Conservation (phyloP, 1,139 yeast species). For the Hansenula sp. region DNA sequence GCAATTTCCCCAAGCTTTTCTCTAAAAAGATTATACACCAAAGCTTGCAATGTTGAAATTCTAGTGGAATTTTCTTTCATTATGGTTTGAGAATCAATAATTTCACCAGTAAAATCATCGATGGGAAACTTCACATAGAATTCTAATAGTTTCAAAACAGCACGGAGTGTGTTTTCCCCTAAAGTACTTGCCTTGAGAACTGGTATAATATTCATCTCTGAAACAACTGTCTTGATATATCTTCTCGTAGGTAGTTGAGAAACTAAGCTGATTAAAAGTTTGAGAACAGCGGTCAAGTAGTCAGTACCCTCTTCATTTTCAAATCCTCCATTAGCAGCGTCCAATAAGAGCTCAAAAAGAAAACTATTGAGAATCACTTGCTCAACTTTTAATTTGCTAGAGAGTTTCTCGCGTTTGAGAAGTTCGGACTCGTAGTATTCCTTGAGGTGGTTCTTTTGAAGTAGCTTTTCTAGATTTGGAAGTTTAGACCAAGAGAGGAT, state of each 20-base stretch:
- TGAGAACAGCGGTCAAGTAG: background rate
- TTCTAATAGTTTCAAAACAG: slow-evolving; percentile 18
- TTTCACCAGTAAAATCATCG: slow-evolving; percentile 36
- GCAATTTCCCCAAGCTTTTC: slow-evolving; percentile 2
- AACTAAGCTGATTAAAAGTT: background rate
- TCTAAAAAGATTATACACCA: slow-evolving; percentile 2
- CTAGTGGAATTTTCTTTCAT: slow-evolving; percentile 11
- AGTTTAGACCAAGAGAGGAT: slow-evolving; percentile 33
- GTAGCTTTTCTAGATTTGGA: slow-evolving; percentile 18
- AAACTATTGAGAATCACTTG: slow-evolving; percentile 22
- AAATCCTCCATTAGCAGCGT: background rate
- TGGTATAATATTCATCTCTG: background rate
- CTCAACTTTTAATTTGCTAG: slow-evolving; percentile 15
- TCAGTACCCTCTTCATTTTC: background rate
- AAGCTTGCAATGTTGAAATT: slow-evolving; percentile 18
- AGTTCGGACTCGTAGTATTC: slow-evolving; percentile 3
- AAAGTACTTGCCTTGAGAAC: background rate
- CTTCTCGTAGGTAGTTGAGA: background rate
- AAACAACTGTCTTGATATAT: background rate
- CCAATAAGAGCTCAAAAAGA: slow-evolving; percentile 8
- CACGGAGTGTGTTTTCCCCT: background rate
- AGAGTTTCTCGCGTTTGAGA: slow-evolving; percentile 17
- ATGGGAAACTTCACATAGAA: slow-evolving; percentile 35
- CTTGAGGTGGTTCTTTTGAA: slow-evolving; percentile 1
- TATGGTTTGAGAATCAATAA: slow-evolving; percentile 17